Evolutionary conservation across 139 green algal species (phyloP).

Genomic region (Coelastrella sp.): DNA sequence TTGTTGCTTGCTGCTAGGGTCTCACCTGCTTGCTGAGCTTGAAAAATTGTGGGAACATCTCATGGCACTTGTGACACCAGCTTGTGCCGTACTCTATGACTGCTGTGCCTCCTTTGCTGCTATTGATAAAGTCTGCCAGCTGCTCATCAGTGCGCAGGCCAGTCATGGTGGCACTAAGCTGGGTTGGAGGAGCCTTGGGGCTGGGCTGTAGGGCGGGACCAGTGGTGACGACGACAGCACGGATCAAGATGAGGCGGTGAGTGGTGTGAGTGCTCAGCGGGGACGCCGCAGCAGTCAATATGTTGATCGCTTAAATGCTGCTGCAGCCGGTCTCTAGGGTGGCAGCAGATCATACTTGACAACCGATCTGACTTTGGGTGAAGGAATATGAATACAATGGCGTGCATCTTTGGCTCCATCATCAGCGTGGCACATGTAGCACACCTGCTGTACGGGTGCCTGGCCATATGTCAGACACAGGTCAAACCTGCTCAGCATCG

Average conservation of each 20-base stretch:
- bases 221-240: neutral
- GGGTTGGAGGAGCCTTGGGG: conserved; percentile 18
- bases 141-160: conserved; percentile 63
- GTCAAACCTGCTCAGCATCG: neutral
- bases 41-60: conserved; percentile 71
- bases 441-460: too few species aligned
- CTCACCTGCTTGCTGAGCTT: conserved; percentile 63
- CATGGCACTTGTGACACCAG: conserved; percentile 69
- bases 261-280: neutral
- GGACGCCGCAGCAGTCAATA: neutral
- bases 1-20: neutral
- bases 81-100: conserved; percentile 62
- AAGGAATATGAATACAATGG: too few species aligned
- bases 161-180: conserved; percentile 56
- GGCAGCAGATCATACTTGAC: too few species aligned
- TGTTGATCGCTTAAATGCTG: neutral
- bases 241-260: neutral
- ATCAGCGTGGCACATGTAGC: too few species aligned
- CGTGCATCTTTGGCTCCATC: too few species aligned
- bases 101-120: conserved; percentile 12
- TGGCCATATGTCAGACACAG: too few species aligned
- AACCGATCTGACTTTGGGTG: too few species aligned
- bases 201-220: neutral
- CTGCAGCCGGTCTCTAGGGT: neutral
- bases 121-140: conserved; percentile 43